Evolutionary conservation across 1,284 basidiomycete species (phyloP).

Genomic region (Schizopora paradoxa): DNA sequence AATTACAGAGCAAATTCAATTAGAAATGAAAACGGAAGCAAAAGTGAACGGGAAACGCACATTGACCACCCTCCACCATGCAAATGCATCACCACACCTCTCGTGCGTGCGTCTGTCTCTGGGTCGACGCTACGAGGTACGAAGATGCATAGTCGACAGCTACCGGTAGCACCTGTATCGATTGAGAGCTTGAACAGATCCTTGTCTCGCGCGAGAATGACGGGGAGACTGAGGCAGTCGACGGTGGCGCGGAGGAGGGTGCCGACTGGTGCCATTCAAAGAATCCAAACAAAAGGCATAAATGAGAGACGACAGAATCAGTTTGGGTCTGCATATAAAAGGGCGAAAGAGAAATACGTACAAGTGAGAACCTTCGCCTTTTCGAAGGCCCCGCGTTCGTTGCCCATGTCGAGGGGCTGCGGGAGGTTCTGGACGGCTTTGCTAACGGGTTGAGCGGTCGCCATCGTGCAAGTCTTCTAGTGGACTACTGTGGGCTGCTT

Average conservation of each 20-base stretch:
- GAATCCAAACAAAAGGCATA: too few species aligned
- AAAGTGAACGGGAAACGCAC: conserved; percentile 16
- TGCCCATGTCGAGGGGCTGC: too few species aligned
- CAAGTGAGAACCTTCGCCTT: too few species aligned
- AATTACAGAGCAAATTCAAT: not conserved
- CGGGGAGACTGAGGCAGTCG: conserved; percentile 11
- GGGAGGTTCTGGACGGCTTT: too few species aligned
- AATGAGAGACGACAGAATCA: too few species aligned
- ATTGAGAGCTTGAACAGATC: conserved; percentile 16
- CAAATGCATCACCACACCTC: conserved; percentile 23
- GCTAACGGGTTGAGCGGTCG: too few species aligned
- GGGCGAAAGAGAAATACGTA: too few species aligned
- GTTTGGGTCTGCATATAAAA: too few species aligned
- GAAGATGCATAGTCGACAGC: conserved; percentile 20
- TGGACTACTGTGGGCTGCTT: too few species aligned
- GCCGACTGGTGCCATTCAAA: too few species aligned
- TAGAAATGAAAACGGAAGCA: not conserved
- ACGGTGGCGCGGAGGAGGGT: conserved; percentile 12
- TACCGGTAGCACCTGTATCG: conserved; percentile 19
- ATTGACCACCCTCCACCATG: conserved; percentile 25
- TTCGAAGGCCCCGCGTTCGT: too few species aligned
- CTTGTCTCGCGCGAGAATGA: conserved; percentile 7
- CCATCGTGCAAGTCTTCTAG: too few species aligned
- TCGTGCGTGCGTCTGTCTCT: not conserved
- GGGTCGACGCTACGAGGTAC: conserved; percentile 11